Base-by-base conservation (phyloP, 2,329 filamentous ascomycete genomes). In the Colletotrichum euphorbiae region DNA sequence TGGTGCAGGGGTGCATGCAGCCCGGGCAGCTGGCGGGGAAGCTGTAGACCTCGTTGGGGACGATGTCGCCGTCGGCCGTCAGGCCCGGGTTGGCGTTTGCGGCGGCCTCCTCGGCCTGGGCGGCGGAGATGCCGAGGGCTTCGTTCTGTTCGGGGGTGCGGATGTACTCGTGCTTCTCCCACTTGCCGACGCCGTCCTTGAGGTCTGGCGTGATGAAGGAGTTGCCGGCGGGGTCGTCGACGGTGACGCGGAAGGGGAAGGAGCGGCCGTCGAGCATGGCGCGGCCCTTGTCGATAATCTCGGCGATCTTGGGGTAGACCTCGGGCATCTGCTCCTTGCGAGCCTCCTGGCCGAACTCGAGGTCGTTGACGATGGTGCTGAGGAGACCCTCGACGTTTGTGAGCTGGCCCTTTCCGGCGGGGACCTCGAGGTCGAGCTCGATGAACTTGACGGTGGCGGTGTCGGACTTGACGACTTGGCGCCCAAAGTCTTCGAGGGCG, bases 201-300 rank as follows among this genome's bases (percentile, higher is more conserved):
- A 93, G 88, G 71, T 94, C 91, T 13, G 96, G 96, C 54, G 97
- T 91, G 74, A 99, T 97, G 86, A 94, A 98, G 2, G 94, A 97
- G 84, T 99, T 99, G 62, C 96, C 96, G 1, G 94, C 92, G 3
- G 93, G 92, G 77, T 99, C 96, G 77, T 99, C 94, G 54, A 98
- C 84, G 45, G 89, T 91, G 55, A 99, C 81, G 57, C 93, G 91
- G 85, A 99, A 98, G 24, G 96, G 96, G 77, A 97, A 94, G 6
- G 86, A 85, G 31, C 90, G 85, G 56, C 94, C 92, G 2, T 87
- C 86, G 9, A 97, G 81, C 89, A 98, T 97, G 62, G 90, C 87
- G 67, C 88, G 86, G 13, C 94, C 86, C 73, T 90, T 91, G 50
- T 86, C 79, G 69, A 98, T 91, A 58, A 98, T 87, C 55, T 89